Conservation (phyloP, 805 yeast genomes). For the Metschnikowia gelsemii region DNA sequence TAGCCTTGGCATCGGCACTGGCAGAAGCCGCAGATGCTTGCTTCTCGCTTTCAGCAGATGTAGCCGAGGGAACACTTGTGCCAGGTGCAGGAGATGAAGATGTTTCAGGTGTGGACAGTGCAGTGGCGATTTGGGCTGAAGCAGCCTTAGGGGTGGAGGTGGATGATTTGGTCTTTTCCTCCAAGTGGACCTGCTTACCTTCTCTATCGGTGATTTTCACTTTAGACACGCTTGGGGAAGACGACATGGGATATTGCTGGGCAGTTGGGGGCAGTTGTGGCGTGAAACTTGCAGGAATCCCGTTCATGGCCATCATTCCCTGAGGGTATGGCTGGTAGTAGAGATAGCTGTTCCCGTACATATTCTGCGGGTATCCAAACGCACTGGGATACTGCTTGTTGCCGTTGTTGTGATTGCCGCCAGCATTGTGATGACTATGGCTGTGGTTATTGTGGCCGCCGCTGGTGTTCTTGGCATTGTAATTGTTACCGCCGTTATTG, state of each 20-base stretch:
- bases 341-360: conserved; percentile 18
- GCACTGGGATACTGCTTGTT: conserved; percentile 20
- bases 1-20: conserved; percentile 17
- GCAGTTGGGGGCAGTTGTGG: conserved; percentile 21
- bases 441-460: conserved; percentile 1
- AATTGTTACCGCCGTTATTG: conserved; percentile 14
- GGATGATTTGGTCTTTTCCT: conserved; percentile 37
- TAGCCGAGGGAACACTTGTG: no score
- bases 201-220: conserved; percentile 43
- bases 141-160: conserved; percentile 34
- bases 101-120: conserved; percentile 8
- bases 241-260: conserved; percentile 15
- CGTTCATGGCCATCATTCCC: conserved; percentile 19
- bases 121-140: conserved; percentile 24
- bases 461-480: conserved; percentile 14
- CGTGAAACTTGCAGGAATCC: conserved; percentile 16
- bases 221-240: conserved; percentile 23
- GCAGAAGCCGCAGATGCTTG: conserved; percentile 18
- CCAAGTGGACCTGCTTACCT: conserved; percentile 43
- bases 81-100: conserved; percentile 17
- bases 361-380: conserved; percentile 15
- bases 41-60: conserved; percentile 8
- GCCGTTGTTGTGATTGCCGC: conserved; percentile 10
- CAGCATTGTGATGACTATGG: no score
- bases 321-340: conserved; percentile 14